phyloP scores from a whole-genome alignment of 2,329 filamentous ascomycete genomes.

The Didymosphaeria variabile region DNA sequence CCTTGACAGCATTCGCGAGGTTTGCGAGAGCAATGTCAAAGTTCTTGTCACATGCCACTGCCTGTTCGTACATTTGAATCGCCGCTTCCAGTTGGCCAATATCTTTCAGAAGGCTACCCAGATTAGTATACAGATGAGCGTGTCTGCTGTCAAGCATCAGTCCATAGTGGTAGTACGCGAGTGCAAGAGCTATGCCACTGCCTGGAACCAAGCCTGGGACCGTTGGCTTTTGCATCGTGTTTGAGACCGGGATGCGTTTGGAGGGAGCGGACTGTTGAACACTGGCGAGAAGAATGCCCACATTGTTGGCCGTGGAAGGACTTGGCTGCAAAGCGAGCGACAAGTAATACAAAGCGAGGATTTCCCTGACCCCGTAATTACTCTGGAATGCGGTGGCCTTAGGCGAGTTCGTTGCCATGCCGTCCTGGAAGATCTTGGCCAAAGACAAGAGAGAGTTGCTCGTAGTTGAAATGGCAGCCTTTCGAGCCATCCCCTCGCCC shows the following conservation, averaged over 20 bases:
- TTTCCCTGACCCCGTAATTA: constrained; percentile 84
- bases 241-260: constrained; percentile 53
- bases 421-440: constrained; percentile 97
- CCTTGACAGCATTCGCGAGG: constrained; percentile 96
- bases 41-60: constrained; percentile 88
- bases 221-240: constrained; percentile 45
- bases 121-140: constrained; percentile 95
- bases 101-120: constrained; percentile 94
- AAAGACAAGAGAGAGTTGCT: constrained; percentile 95
- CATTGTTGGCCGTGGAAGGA: constrained; percentile 97
- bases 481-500: constrained; percentile 73
- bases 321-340: constrained; percentile 94
- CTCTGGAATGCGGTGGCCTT: constrained; percentile 65
- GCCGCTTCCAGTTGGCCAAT: constrained; percentile 91
- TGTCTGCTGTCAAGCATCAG: constrained; percentile 85
- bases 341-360: constrained; percentile 92
- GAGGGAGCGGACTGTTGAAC: constrained; percentile 75
- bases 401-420: constrained; percentile 78
- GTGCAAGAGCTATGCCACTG: constrained; percentile 85
- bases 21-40: constrained; percentile 98
- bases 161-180: constrained; percentile 96
- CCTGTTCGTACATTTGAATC: constrained; percentile 96
- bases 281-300: constrained; percentile 94
- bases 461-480: constrained; percentile 87
- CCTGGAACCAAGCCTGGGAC: constrained; percentile 85